Conservation (phyloP, 169 alveolate genomes). For the Eimeria nieschulzi region DNA sequence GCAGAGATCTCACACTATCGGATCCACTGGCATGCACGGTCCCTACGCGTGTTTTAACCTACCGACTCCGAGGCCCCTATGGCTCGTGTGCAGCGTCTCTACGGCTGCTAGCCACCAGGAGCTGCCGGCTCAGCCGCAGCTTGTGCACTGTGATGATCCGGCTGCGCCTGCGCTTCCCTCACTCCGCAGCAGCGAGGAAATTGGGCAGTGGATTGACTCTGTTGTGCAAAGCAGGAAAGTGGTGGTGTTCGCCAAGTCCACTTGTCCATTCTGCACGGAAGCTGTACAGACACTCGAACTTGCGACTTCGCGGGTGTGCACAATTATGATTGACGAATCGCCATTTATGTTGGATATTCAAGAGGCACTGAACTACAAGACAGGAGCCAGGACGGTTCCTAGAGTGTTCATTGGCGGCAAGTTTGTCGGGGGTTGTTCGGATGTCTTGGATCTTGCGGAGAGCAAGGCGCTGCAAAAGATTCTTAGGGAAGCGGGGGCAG, state of each 20-base stretch:
- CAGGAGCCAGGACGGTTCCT: slow-evolving; percentile 81
- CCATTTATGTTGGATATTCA: slow-evolving; percentile 34
- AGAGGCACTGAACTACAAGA: slow-evolving; percentile 51
- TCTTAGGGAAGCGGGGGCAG: too few species aligned
- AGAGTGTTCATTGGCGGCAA: slow-evolving; percentile 72
- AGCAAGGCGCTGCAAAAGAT: not conserved
- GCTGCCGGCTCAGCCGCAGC: not conserved
- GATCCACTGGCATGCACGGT: too few species aligned
- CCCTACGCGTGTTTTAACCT: too few species aligned
- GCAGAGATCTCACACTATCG: too few species aligned
- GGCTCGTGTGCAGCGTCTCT: too few species aligned
- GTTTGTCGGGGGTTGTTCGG: slow-evolving; percentile 71
- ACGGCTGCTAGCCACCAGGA: too few species aligned
- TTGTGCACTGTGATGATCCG: not conserved
- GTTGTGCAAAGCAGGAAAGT: slow-evolving; percentile 19
- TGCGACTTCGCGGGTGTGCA: not conserved
- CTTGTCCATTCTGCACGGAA: not conserved
- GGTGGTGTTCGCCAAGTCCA: slow-evolving; percentile 4
- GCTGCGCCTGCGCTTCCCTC: not conserved
- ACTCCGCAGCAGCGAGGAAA: not conserved
- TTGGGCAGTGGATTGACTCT: not conserved
- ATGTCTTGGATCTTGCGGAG: not conserved
- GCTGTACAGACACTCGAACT: not conserved
- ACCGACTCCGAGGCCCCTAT: too few species aligned
- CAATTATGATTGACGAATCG: not conserved